Percentiles rank a stretch among this genome's conserved stretches.
Conservation (phyloP, 192 early-diverging fungal species). For the Podochytrium sp. region DNA sequence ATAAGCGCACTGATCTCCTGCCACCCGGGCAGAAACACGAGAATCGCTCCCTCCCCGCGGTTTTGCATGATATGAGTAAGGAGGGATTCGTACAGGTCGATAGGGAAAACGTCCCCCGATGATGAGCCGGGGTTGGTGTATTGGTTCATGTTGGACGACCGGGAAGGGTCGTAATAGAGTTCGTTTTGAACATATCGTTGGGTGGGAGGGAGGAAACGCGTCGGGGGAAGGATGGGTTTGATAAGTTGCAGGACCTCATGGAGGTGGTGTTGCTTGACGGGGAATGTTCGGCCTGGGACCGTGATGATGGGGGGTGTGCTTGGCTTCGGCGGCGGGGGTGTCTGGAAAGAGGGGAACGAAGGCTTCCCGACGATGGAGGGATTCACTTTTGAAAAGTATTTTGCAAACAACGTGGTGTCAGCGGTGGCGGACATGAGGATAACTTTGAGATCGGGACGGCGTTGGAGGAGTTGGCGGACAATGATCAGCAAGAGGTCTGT, state of each 20-base stretch:
- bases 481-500: conserved; percentile 85
- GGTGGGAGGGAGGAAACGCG: background rate
- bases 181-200: conserved; percentile 26
- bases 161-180: conserved; percentile 4
- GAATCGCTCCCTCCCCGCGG: conserved; percentile 62
- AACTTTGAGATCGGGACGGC: conserved; percentile 66
- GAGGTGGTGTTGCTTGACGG: conserved; percentile 56
- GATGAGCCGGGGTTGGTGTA: background rate
- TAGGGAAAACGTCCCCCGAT: conserved; percentile 43
- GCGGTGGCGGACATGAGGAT: conserved; percentile 94
- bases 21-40: conserved; percentile 72
- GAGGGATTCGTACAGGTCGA: conserved; percentile 59
- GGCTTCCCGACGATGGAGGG: background rate
- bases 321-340: background rate
- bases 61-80: conserved; percentile 56
- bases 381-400: conserved; percentile 66
- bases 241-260: conserved; percentile 61
- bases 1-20: conserved; percentile 70
- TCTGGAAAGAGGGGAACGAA: background rate
- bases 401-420: conserved; percentile 76
- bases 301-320: conserved; percentile 52
- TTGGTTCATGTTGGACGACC: background rate
- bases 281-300: conserved; percentile 62
- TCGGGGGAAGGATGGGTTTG: background rate
- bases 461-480: conserved; percentile 60